A percentile compares a stretch with the other conserved stretches of the same genome.
Conservation (phyloP, 1,284 basidiomycete species). For the Puccinia coronata region DNA sequence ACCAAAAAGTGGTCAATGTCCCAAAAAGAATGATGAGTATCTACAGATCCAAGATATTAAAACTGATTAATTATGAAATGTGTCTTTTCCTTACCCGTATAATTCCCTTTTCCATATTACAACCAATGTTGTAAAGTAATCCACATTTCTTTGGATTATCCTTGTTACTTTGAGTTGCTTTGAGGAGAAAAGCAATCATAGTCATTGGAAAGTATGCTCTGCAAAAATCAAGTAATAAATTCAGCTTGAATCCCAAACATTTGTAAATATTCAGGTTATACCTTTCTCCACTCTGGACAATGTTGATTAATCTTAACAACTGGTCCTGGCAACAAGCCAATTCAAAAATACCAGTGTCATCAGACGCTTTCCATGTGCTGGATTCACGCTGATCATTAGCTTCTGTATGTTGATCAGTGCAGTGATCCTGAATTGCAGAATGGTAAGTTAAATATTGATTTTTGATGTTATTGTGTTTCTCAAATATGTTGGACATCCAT, state of each 20-base stretch:
- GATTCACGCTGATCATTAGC: neutral
- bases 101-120: too few species aligned
- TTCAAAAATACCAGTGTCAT: constrained; percentile 31
- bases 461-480: too few species aligned
- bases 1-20: too few species aligned
- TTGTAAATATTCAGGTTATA: neutral
- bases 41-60: too few species aligned
- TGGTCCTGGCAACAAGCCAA: constrained; percentile 28
- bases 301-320: neutral
- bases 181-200: neutral
- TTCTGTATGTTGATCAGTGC: constrained; percentile 20
- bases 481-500: too few species aligned
- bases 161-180: neutral
- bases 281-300: too few species aligned
- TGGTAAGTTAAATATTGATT: too few species aligned
- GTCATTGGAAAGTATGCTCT: constrained; percentile 11
- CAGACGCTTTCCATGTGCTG: constrained; percentile 11
- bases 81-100: too few species aligned
- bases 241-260: neutral
- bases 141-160: constrained; percentile 6
- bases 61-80: too few species aligned
- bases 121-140: constrained; percentile 14
- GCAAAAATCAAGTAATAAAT: neutral
- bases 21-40: too few species aligned
- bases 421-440: too few species aligned